Evolutionary conservation across 2,329 filamentous ascomycete genomes (phyloP), one percentile per base, ranked within the genome.

Genomic region (Trichoderma sp.): DNA sequence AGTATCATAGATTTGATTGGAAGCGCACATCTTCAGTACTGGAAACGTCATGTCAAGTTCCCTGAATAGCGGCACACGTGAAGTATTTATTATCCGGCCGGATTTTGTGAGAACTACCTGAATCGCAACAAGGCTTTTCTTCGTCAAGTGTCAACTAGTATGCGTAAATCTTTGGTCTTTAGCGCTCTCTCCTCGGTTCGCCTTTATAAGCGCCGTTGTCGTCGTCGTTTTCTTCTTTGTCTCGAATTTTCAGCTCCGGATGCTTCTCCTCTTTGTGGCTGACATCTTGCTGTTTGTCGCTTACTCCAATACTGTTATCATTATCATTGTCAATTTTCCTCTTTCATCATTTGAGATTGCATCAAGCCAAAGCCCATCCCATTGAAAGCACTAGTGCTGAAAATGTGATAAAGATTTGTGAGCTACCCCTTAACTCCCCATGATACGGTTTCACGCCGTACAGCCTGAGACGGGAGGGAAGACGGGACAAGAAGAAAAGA

Each of bases 251-350:
- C 45, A 12, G 0, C 45, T 53, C 9, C 12, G 9, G 4, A 12
- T 53, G 12, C 4, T 21, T 21, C 18, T 53, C 45, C 8, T 53
- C 21, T 7, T 21, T 12, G n/a, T 53, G 1, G 9, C 9, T 1
- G 9, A 3, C 45, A 12, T 3, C 18, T 50, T 21, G 18, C 5
- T 50, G 4, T 3, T 50, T 21, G 18, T 21, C 4, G 4, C 18
- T 11, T 11, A 11, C 9, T 11, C 9, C 45, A 21, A 4, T 3
- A 21, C 4, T 4, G 4, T 12, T 5, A 4, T 50, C 8, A 2
- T 50, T 21, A 1, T 12, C n/a, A 4, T n/a, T 9, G 45, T 21
- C 45, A 3, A 0, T 50, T 11, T 2, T 6, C 0, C 3, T 12
- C 7, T 50, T 50, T 21, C 8, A 4, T 12, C 8, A n/a, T 21